Conservation (phyloP, 164 flowering plant species). For the Vitis rotundifolia region DNA sequence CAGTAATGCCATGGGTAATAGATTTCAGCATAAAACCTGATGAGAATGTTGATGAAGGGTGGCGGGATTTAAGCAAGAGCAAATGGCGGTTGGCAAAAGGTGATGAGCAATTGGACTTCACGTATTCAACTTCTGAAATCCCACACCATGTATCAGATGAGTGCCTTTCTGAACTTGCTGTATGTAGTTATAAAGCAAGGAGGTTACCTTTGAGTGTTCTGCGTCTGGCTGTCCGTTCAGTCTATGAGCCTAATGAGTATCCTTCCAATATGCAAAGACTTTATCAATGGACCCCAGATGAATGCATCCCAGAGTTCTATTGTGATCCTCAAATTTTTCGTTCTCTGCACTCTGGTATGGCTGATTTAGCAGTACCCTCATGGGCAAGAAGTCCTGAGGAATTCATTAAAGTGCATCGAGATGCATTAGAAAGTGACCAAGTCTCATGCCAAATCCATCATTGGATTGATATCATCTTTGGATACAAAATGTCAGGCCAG, state of each 20-base stretch:
- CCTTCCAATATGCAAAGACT: slow-evolving; percentile 96
- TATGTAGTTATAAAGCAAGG: slow-evolving; percentile 99
- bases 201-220: slow-evolving; percentile 85
- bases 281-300: slow-evolving; percentile 99
- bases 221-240: slow-evolving; percentile 88
- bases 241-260: slow-evolving; percentile 98
- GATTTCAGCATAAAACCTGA: slow-evolving; percentile 87
- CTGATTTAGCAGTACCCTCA: slow-evolving; percentile 82
- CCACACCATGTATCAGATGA: slow-evolving; percentile 98
- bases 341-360: slow-evolving; percentile 84
- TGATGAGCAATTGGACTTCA: slow-evolving; percentile 96
- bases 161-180: slow-evolving; percentile 96
- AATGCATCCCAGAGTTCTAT: slow-evolving; percentile 97
- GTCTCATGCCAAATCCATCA: slow-evolving; percentile 81
- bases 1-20: slow-evolving; percentile 98
- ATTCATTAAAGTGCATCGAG: slow-evolving; percentile 84
- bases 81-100: slow-evolving; percentile 99
- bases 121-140: slow-evolving; percentile 88
- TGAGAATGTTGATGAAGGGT: slow-evolving; percentile 66
- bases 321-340: slow-evolving; percentile 74
- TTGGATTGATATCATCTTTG: slow-evolving; percentile 96
- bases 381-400: slow-evolving; percentile 85
- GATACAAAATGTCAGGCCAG: slow-evolving; percentile 88
- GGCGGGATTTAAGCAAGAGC: slow-evolving; percentile 90
- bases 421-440: slow-evolving; percentile 79